Evolutionary conservation across 2,329 filamentous ascomycete species (phyloP).

Genomic region (Ascochyta rabiei): DNA sequence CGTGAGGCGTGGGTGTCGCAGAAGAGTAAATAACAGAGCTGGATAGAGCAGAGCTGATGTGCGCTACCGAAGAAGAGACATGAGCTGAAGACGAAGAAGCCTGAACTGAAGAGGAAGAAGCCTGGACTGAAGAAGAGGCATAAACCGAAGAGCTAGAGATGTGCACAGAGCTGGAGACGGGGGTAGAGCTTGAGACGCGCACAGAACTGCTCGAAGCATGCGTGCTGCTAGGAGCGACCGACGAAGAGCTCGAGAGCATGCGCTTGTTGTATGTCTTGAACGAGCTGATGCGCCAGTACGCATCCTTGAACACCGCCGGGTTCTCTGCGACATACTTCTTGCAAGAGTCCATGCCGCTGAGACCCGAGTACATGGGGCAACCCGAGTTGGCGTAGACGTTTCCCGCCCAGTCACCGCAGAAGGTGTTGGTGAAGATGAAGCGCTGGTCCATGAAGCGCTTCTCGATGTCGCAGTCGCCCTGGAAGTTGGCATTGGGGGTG

Average conservation of each 20-base stretch:
- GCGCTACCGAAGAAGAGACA: background rate
- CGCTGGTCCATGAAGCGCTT: constrained; percentile 71
- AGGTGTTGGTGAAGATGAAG: constrained; percentile 81
- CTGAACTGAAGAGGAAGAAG: background rate
- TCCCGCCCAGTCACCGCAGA: constrained; percentile 88
- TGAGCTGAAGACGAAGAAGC: background rate
- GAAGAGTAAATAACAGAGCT: constrained; percentile 4
- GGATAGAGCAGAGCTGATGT: background rate
- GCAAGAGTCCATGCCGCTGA: constrained; percentile 56
- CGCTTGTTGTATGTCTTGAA: constrained; percentile 34
- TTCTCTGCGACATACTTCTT: constrained; percentile 72
- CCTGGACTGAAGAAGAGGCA: background rate
- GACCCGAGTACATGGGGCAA: constrained; percentile 53
- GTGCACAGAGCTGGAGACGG: background rate
- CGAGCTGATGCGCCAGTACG: constrained; percentile 71
- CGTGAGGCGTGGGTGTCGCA: background rate
- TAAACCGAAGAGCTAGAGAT: background rate
- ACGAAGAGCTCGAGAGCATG: constrained; percentile 19
- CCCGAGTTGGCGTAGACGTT: constrained; percentile 65
- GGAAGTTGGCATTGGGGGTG: constrained; percentile 69
- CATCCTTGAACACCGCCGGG: constrained; percentile 69
- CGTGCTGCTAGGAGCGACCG: constrained; percentile 14
- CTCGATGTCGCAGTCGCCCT: constrained; percentile 74
- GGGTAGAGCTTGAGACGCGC: background rate
- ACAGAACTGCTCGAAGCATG: constrained; percentile 14